Evolutionary conservation across 768 basidiomycete genomes (phyloP), one percentile per base, ranked within the genome.

Genomic region (Auricularia cornea): DNA sequence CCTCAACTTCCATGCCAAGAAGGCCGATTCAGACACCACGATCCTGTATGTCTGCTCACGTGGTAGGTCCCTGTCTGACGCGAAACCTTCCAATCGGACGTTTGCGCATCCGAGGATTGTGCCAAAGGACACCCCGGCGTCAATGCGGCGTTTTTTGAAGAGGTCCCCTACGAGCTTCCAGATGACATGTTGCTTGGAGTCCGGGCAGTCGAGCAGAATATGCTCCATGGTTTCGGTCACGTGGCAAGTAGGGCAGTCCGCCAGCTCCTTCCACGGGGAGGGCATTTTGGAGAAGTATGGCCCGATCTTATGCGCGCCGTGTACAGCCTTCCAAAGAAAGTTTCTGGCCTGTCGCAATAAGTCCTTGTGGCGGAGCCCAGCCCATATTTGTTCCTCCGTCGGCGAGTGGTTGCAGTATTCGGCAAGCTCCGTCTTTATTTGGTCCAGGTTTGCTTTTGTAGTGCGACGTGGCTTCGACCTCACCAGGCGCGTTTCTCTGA

Each of bases 221-320:
- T 71, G 69, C 5, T 66, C 68, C 65, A 69, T 67, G 0, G 63
- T 32, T 3, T 70, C 70, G 0, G 59, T 38, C 20, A 54, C 38
- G 1, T 59, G 60, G 56, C 71, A 72, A 1, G 54, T 29, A 1
- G 29, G 26, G 54, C 71, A 70, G 14, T 30, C 28, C 16, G 30
- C 60, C 1, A 65, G 3, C n/a, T 66, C 67, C 38, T 63, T 62
- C 2, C 48, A 28, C 60, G 56, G 38, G 18, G 57, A 33, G 23
- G 26, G 35, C 30, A 59, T 59, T 6, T 57, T 40, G 3, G 44
- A 16, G 23, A 59, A 70, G n/a, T 71, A 63, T 2, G 35, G 35
- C 14, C 70, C 70, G 0, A 64, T 56, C 26, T 63, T 65, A 41
- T 68, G 70, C 16, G 65, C 67, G 60, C 66, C 69, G 41, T 71